These are phyloP conservation scores for Vitis hybrid DNA, from an alignment of 177 flowering plant genomes.

Conservation along the genomic window DNA sequence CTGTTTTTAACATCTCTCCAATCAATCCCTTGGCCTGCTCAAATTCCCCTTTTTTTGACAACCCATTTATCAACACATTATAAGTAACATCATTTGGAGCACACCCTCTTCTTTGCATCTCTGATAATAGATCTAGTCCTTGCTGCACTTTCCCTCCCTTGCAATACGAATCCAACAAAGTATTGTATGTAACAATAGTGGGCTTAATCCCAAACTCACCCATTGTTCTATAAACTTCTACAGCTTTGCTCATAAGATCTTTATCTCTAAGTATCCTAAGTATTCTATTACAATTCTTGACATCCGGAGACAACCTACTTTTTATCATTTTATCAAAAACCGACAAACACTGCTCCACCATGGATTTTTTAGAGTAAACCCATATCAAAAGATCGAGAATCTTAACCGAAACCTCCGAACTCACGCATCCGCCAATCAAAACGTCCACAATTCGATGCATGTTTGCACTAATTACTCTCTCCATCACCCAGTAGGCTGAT, in stretches of 20 bases:
- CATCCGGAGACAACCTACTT: constrained; percentile 54
- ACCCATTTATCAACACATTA: constrained; percentile 62
- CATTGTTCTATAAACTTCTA: constrained; percentile 53
- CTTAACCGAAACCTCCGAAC: constrained; percentile 24
- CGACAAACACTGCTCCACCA: constrained; percentile 45
- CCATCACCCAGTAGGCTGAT: constrained; percentile 41
- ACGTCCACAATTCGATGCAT: constrained; percentile 45
- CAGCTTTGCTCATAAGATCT: constrained; percentile 30
- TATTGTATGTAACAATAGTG: constrained; percentile 58
- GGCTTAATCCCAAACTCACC: constrained; percentile 44
- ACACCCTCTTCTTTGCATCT: constrained; percentile 59
- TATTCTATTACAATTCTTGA: constrained; percentile 66
- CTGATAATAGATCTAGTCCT: constrained; percentile 40
- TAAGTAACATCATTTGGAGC: constrained; percentile 57
- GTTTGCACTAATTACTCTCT: constrained; percentile 30
- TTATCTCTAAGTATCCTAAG: constrained; percentile 51
- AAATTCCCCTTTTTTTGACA: constrained; percentile 53
- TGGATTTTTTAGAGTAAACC: constrained; percentile 42
- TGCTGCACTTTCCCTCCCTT: constrained; percentile 52
- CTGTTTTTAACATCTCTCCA: constrained; percentile 49
- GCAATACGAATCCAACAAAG: constrained; percentile 58
- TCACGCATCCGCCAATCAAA: constrained; percentile 37
- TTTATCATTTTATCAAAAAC: constrained; percentile 55
- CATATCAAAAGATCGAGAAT: constrained; percentile 51
- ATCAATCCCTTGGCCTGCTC: constrained; percentile 50